Evolutionary conservation across 192 early-diverging fungal genomes (phyloP).

Genomic region (Phlyctochytrium arcticum): DNA sequence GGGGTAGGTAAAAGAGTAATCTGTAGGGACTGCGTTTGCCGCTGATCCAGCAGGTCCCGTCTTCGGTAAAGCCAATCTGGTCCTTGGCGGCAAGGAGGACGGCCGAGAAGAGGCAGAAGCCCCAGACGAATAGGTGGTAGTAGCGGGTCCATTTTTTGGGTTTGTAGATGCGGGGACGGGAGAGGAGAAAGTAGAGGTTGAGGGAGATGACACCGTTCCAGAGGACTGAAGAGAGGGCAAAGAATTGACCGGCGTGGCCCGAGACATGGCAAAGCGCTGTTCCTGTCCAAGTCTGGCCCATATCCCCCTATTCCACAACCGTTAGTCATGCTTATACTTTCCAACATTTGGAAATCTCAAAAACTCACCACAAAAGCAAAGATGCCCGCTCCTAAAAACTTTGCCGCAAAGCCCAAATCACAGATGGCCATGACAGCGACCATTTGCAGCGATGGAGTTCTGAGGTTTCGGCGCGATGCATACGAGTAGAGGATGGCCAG

Average conservation of each 20-base stretch:
- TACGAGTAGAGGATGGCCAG: constrained; percentile 4
- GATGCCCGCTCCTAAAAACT: background rate
- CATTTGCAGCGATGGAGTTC: background rate
- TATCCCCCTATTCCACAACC: background rate
- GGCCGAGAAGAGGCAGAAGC: constrained; percentile 6
- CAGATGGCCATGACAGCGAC: constrained; percentile 15
- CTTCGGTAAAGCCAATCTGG: constrained; percentile 17
- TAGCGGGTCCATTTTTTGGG: background rate
- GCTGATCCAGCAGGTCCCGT: constrained; percentile 17
- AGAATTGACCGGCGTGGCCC: constrained; percentile 13
- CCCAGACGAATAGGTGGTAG: constrained; percentile 5
- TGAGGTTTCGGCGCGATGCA: background rate
- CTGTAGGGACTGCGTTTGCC: constrained; percentile 11
- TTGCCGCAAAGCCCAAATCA: constrained; percentile 9
- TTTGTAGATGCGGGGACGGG: background rate
- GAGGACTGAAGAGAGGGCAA: constrained; percentile 8
- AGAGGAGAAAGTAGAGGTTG: constrained; percentile 11
- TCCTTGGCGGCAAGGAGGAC: background rate
- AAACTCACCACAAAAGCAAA: background rate
- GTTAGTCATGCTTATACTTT: too few species aligned
- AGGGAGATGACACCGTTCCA: constrained; percentile 17
- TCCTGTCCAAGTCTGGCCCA: background rate
- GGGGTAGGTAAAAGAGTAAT: constrained; percentile 9
- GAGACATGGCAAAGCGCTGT: background rate
- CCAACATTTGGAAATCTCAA: background rate